Base-by-base conservation (phyloP, 2,329 filamentous ascomycete genomes). In the Pyrenochaeta sp. region DNA sequence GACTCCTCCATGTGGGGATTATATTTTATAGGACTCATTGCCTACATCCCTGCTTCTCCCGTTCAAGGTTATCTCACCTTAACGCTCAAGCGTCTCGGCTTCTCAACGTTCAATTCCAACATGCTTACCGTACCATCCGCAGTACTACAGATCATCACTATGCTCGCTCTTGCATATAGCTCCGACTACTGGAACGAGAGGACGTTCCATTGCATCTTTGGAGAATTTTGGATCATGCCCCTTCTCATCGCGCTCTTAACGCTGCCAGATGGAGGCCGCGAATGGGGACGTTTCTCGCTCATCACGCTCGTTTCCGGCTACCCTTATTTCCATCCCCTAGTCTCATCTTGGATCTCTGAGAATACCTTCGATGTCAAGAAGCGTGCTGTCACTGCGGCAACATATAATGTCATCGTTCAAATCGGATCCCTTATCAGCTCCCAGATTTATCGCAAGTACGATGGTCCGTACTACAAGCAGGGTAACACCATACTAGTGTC, bases 281-380 rank as follows among this genome's bases (percentile, higher is more conserved):
- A 72, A 45, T 78, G 77, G 76, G 67, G 65, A 5, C 69, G 68
- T 15, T 80, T 75, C 60, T 66, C 69, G 5, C 61, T 78, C 35
- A 73, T 75, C 30, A 74, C 73, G 7, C 58, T 79, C 32, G 63
- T 79, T 11, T 74, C 71, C 9, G 75, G 71, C 0, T 72, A 78
- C 31, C 77, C 77, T 0, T 79, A 78, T 48, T 74, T 78, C 42
- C 81, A 88, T 63, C 84, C 86, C 0, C 83, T 88, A 27, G 73
- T 86, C 1, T 86, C 88, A 0, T 85, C 81, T 0, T 83, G 85
- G 72, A 86, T 82, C 1, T 86, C 84, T 2, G 81, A 85, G 45
- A 90, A 89, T 64, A 83, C 85, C 2, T 86, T 87, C 57, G 79
- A 82, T 1, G 85, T 90, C 9, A 79, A 86, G 10, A 85, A 83